Evolutionary conservation across 192 early-diverging fungal genomes (phyloP), one percentile per base, ranked within the genome.

Genomic region (Backusella luteola): DNA sequence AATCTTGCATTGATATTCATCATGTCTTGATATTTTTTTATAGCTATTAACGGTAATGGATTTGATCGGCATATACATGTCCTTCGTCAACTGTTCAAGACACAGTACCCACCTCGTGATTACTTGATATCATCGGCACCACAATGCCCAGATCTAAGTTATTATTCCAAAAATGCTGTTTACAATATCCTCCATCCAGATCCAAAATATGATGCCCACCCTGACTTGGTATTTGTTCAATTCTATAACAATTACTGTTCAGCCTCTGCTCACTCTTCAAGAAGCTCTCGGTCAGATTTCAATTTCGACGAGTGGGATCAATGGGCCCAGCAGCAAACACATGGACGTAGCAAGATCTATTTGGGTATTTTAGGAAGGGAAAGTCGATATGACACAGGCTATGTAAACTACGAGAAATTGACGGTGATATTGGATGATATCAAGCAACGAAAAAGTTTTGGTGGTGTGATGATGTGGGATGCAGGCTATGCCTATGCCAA

Each of bases 251-350:
- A 81, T 39, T 42, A 67, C 32, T 81, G 80, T 38, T 75, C 80
- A 17, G 80, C 69, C 42, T 29, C 73, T 5, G 52, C 36, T 2
- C 49, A 49, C 34, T 21, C 12, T 12, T 14, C 4, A 6, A 76
- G 11, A 29, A 4, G 14, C 4, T 23, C 83, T 69, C 56, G 26
- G 23, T 63, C 56, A 63, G 77, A 85, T 77, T 94, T 91, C 83
- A 94, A 94, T 81, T 94, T 90, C 82, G 89, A 89, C 42, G 84
- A 86, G 66, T 94, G 93, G 93, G 85, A 91, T 41, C 85, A 84
- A 26, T 93, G 92, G 90, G 89, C 90, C 4, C 85, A 85, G 15
- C 83, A 84, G 1, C 71, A 78, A 1, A 85, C 90, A 1, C 90
- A 91, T 77, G 87, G 88, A 67, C 79, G 89, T 23, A 85, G 91